These are phyloP conservation scores for Circinella minor DNA, from an alignment of 371 early-diverging fungal species.

Conservation along the genomic window DNA sequence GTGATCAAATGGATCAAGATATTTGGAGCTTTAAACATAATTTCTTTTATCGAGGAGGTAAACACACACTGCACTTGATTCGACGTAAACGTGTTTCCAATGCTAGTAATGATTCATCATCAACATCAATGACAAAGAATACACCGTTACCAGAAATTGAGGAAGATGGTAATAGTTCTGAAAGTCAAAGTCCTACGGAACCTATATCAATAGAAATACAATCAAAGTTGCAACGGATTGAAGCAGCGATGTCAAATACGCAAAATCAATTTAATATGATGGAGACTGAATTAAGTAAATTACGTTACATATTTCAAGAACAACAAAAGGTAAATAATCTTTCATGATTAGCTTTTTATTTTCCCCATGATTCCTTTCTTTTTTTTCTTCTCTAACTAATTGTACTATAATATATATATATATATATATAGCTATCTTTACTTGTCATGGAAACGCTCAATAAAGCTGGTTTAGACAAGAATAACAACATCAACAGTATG, in stretches of 20 bases:
- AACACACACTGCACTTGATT: not conserved
- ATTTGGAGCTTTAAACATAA: not conserved
- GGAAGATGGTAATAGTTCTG: not conserved
- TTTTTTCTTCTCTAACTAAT: too few species aligned
- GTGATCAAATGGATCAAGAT: not conserved
- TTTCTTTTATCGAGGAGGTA: slow-evolving; percentile 2
- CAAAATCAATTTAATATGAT: not conserved
- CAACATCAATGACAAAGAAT: too few species aligned
- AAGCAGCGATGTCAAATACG: not conserved
- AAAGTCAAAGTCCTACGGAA: not conserved
- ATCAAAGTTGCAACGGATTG: not conserved
- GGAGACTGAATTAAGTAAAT: not conserved
- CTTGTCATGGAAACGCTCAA: too few species aligned
- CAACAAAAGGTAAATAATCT: slow-evolving; percentile 1
- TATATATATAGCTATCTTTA: too few species aligned
- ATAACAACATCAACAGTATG: too few species aligned
- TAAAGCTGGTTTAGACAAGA: too few species aligned
- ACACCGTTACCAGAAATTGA: not conserved
- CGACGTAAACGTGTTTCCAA: not conserved
- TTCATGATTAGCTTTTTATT: too few species aligned
- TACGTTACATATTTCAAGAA: not conserved
- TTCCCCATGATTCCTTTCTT: too few species aligned
- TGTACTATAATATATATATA: too few species aligned
- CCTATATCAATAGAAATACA: not conserved
- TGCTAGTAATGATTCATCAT: not conserved